Conservation (phyloP, 805 yeast species). For the Zygosaccharomyces rouxii region DNA sequence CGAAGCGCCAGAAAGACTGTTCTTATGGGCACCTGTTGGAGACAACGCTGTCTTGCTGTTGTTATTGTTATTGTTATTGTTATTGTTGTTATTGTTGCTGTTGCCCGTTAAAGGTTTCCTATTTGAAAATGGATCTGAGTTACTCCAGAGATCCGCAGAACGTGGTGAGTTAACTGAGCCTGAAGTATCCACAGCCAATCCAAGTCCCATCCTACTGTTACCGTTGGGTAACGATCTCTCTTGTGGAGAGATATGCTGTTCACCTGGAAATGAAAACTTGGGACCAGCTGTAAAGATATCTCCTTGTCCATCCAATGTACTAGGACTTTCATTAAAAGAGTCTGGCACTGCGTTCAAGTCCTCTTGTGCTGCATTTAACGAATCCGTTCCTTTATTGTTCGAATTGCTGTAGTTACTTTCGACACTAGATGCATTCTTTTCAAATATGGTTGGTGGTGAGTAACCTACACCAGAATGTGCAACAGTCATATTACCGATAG, state of each 20-base stretch:
- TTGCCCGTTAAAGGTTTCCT: constrained; percentile 4
- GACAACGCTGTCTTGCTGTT: constrained; percentile 21
- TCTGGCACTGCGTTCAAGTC: constrained; percentile 2
- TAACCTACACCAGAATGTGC: constrained; percentile 15
- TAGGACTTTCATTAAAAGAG: background rate
- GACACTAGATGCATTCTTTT: constrained; percentile 10
- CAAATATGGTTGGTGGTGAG: constrained; percentile 28
- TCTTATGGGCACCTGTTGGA: constrained; percentile 25
- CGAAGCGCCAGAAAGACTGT: constrained; percentile 33
- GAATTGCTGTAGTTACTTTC: constrained; percentile 3
- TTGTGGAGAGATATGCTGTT: background rate
- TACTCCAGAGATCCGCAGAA: constrained; percentile 7
- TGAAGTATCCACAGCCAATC: constrained; percentile 5
- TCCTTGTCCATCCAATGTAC: background rate
- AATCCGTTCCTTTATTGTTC: background rate
- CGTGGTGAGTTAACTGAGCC: constrained; percentile 6
- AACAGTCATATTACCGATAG: constrained; percentile 14
- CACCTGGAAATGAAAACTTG: background rate
- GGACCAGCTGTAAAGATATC: background rate
- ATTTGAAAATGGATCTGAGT: background rate
- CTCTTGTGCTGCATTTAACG: constrained; percentile 2
- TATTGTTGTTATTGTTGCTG: constrained; percentile 10
- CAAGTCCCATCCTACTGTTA: background rate
- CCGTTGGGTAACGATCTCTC: background rate
- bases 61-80: no score